Evolutionary conservation across 2,329 filamentous ascomycete species (phyloP).

Genomic region (Arthrobotrys entomopaga): DNA sequence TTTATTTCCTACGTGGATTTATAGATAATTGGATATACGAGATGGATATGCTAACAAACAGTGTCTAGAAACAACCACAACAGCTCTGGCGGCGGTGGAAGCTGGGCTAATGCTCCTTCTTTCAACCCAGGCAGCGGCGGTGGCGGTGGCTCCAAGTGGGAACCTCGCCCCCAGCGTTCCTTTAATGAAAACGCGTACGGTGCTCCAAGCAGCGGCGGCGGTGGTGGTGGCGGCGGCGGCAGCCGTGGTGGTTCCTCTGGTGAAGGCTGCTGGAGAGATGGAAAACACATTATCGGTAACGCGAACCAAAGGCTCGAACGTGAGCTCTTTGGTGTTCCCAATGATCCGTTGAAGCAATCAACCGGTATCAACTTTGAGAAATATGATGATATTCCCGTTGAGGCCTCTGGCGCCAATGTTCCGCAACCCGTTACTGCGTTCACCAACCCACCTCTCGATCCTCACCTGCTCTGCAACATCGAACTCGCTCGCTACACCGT

Average conservation of each 20-base stretch:
- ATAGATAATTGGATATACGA: background rate
- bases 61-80: conserved; percentile 7
- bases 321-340: conserved; percentile 89
- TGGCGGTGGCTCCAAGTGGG: conserved; percentile 55
- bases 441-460: conserved; percentile 92
- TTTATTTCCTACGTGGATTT: background rate
- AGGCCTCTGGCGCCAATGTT: conserved; percentile 92
- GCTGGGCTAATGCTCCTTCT: conserved; percentile 57
- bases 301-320: conserved; percentile 89
- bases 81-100: conserved; percentile 34
- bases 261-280: conserved; percentile 95
- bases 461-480: conserved; percentile 93
- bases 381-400: conserved; percentile 99
- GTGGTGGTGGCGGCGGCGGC: conserved; percentile 65
- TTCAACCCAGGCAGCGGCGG: conserved; percentile 56
- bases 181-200: conserved; percentile 75
- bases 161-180: conserved; percentile 60
- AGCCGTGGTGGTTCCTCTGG: conserved; percentile 77
- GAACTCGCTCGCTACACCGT: conserved; percentile 92
- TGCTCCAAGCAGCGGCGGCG: conserved; percentile 63
- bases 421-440: conserved; percentile 91
- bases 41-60: conserved; percentile 12
- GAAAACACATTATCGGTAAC: conserved; percentile 93
- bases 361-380: conserved; percentile 99
- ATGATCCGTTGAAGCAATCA: conserved; percentile 94